Base-by-base conservation (phyloP, 1,139 yeast genomes). In the Debaryomyces subglobosus region DNA sequence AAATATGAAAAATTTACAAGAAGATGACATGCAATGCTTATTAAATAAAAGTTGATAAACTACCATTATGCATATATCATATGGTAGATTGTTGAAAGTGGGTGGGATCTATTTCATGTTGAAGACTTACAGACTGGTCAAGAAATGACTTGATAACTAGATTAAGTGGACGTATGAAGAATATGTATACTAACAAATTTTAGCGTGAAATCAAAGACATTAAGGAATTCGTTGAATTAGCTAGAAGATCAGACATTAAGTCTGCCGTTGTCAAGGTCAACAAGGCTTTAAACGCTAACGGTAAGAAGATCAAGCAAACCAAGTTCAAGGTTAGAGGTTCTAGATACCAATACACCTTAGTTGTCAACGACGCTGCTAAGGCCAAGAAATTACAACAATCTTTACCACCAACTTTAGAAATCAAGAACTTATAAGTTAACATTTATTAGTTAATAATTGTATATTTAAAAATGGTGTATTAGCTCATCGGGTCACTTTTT, bases 301-400 rank as follows among this genome's bases (percentile, higher is more conserved):
- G 96, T 77, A 86, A 86, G 82, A 80, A 81, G 66, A 81, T 84
- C 84, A 86, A 87, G 80, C 92, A 88, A 80, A 91, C 97, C 83
- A 94, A 94, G 82, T 94, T 94, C 94, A 94, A 95, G 90, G 91
- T 94, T 72, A 90, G 99, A 85, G 97, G 97, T 77, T 71, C 97
- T 63, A 89, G 83, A 77, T 78, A 89, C 84, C 86, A 90, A 72
- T 94, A 94, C 90, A 94, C 99, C 69, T 85, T 94, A 78, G 89
- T 89, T 67, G 94, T 94, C 69, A 85, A 89, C 81, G 99, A 95
- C 77, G 89, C 92, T 72, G 89, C 91, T 76, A 92, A 91, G 86
- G 99, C 98, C 69, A 88, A 89, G 86, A 95, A 94, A 85, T 85
- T 94, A 80, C 89, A 89, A 74, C 97, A 94, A 84, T 89, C 98